Evolutionary conservation across 768 basidiomycete species (phyloP).

Genomic region (Pisolithus microcarpus): DNA sequence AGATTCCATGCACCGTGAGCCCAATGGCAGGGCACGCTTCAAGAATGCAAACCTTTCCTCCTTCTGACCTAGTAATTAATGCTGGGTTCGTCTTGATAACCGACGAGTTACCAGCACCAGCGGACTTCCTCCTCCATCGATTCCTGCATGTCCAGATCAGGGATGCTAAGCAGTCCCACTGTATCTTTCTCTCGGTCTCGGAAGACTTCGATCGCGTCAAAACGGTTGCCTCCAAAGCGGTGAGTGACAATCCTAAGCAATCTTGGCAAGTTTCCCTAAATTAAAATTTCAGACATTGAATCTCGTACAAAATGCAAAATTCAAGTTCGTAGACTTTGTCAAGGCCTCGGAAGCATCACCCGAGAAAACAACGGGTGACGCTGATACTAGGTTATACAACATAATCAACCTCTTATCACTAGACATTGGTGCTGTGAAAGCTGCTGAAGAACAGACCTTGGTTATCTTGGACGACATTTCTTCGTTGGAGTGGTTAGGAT

Average conservation of each 20-base stretch:
- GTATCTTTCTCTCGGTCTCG: slow-evolving; percentile 52
- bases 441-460: slow-evolving; percentile 23
- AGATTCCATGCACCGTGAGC: neutral
- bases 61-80: slow-evolving; percentile 43
- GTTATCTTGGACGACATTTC: slow-evolving; percentile 69
- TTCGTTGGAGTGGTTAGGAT: slow-evolving; percentile 66
- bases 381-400: slow-evolving; percentile 19
- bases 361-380: slow-evolving; percentile 3
- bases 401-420: slow-evolving; percentile 33
- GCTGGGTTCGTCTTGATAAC: slow-evolving; percentile 55
- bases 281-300: slow-evolving; percentile 25
- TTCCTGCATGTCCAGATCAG: slow-evolving; percentile 49
- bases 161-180: slow-evolving; percentile 25
- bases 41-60: slow-evolving; percentile 41
- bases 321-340: slow-evolving; percentile 51
- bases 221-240: slow-evolving; percentile 55
- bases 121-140: slow-evolving; percentile 64
- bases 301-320: slow-evolving; percentile 29
- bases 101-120: slow-evolving; percentile 63
- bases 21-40: neutral
- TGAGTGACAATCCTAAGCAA: slow-evolving; percentile 29
- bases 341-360: slow-evolving; percentile 26
- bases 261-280: slow-evolving; percentile 4
- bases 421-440: slow-evolving; percentile 12
- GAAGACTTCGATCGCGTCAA: slow-evolving; percentile 56